phyloP scores from a whole-genome alignment of 345 rosid species.

The Eucalyptus sideroxylon region DNA sequence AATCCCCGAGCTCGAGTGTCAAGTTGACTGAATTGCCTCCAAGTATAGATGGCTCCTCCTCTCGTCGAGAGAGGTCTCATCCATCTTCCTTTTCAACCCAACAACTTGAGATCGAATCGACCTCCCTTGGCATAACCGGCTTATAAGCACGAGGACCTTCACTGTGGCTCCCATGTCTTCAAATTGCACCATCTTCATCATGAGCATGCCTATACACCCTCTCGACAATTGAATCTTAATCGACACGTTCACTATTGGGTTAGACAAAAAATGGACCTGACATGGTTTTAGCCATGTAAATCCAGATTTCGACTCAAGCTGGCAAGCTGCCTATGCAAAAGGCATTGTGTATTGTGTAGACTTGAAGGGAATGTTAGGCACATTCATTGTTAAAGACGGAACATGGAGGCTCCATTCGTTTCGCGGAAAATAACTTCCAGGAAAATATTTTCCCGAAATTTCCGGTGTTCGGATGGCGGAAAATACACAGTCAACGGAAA shows the following conservation, averaged over 20 bases:
- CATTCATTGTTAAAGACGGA: not conserved
- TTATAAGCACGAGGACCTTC: not conserved
- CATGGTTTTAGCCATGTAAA: not conserved
- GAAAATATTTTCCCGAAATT: no score
- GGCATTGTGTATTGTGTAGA: not conserved
- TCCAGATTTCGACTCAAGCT: not conserved
- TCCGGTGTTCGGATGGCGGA: no score
- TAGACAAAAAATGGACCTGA: not conserved
- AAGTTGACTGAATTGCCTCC: not conserved
- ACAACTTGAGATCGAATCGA: not conserved
- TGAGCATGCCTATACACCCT: not conserved
- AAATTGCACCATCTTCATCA: not conserved
- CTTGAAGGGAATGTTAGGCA: not conserved
- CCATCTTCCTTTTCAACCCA: not conserved
- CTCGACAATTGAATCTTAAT: not conserved
- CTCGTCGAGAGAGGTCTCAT: accelerated
- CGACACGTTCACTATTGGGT: not conserved
- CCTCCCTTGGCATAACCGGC: not conserved
- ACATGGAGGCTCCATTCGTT: no score
- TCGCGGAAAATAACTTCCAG: no score
- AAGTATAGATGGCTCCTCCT: not conserved
- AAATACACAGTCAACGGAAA: no score
- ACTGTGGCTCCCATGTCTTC: not conserved
- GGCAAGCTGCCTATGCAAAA: not conserved
- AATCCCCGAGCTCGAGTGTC: not conserved